Conservation (phyloP, 768 basidiomycete genomes). For the Tubosaeta sp. region DNA sequence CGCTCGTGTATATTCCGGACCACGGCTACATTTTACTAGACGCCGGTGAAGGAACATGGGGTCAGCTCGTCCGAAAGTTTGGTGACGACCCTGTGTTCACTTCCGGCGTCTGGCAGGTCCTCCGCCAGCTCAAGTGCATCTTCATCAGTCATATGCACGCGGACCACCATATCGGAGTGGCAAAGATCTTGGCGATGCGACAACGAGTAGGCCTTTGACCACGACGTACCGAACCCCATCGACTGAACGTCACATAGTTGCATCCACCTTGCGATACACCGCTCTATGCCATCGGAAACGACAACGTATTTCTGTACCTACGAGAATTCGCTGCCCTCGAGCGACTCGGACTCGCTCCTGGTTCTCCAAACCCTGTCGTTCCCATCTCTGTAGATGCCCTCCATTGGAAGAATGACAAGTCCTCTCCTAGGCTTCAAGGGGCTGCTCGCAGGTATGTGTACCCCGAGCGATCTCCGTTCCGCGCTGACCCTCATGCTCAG, state of each 20-base stretch:
- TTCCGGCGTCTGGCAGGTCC: conserved; percentile 49
- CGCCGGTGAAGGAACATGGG: conserved; percentile 89
- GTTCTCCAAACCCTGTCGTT: too few species aligned
- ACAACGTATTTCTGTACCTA: conserved; percentile 59
- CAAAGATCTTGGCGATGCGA: conserved; percentile 68
- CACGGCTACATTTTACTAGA: conserved; percentile 80
- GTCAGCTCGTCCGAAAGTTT: conserved; percentile 77
- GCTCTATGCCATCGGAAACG: conserved; percentile 65
- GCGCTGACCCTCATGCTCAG: too few species aligned
- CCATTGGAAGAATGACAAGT: too few species aligned
- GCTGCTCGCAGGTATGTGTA: too few species aligned
- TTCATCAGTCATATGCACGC: conserved; percentile 90
- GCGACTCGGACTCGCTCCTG: too few species aligned
- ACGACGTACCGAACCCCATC: not conserved
- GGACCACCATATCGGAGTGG: conserved; percentile 87
- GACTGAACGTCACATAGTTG: conserved; percentile 43
- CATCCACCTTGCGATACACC: conserved; percentile 56
- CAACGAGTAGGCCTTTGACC: conserved; percentile 42
- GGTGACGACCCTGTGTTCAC: conserved; percentile 42
- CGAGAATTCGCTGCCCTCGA: conserved; percentile 48
- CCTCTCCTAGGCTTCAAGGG: too few species aligned
- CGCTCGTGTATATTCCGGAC: conserved; percentile 69
- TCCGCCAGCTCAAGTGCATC: conserved; percentile 72
- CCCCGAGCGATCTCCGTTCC: too few species aligned
- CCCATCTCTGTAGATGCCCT: too few species aligned